phyloP scores from a whole-genome alignment of 495 filamentous ascomycete genomes.

The Penicillium macrosclerotiorum region DNA sequence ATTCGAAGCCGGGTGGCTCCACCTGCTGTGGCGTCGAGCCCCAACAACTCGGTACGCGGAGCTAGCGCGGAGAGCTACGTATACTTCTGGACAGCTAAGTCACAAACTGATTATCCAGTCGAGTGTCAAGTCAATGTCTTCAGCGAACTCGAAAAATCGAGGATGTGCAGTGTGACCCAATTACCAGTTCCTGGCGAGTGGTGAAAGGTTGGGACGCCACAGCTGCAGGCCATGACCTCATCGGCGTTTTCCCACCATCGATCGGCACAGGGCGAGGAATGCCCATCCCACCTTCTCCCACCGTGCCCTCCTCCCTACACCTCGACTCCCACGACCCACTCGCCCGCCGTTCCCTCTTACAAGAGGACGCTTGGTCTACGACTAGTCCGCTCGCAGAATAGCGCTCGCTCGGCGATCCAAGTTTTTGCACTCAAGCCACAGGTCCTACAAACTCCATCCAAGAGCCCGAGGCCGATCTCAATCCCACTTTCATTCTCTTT shows the following conservation, averaged over 20 bases:
- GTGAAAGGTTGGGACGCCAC: conserved; percentile 7
- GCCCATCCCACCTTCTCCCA: conserved; percentile 10
- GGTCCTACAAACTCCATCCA: conserved; percentile 9
- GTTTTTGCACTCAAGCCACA: conserved; percentile 6
- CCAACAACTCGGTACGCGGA: not conserved
- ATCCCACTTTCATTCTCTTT: conserved; percentile 8
- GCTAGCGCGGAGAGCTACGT: conserved; percentile 5
- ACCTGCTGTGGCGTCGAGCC: conserved; percentile 4
- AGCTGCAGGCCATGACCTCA: conserved; percentile 22
- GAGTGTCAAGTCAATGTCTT: no score
- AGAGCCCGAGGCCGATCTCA: conserved; percentile 6
- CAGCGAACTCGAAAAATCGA: no score
- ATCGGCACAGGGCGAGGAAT: conserved; percentile 13
- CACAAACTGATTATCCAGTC: no score
- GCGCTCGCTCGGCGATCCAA: conserved; percentile 11
- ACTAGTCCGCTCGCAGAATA: conserved; percentile 24
- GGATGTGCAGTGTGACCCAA: no score
- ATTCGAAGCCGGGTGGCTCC: conserved; percentile 1
- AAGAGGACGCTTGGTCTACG: not conserved
- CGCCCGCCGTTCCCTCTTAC: not conserved
- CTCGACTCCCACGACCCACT: not conserved
- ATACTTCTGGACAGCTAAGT: no score
- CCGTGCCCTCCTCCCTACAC: not conserved
- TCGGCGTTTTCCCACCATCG: conserved; percentile 11
- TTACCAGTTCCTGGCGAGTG: no score